Conservation (phyloP, 2,329 filamentous ascomycete species). For the Alternaria longipes region DNA sequence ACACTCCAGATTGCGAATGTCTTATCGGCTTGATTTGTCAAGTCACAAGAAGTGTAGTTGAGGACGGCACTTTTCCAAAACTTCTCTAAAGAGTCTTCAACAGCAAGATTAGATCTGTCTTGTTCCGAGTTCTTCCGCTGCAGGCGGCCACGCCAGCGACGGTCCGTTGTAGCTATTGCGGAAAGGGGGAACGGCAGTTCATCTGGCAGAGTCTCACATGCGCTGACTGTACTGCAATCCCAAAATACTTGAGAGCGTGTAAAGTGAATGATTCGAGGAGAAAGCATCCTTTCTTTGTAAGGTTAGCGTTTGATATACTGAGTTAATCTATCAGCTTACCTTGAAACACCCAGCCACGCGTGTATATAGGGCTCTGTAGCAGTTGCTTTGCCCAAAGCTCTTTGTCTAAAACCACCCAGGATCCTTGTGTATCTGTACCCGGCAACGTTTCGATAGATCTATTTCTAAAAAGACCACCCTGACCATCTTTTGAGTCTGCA, state of each 20-base stretch:
- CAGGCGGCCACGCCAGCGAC: background rate
- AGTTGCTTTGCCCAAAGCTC: conserved; percentile 18
- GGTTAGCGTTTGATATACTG: background rate
- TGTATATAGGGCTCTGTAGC: conserved; percentile 2
- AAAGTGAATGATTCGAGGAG: conserved; percentile 28
- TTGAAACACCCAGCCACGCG: conserved; percentile 24
- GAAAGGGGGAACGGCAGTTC: background rate
- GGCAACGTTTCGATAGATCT: no score
- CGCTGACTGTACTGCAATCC: conserved; percentile 26
- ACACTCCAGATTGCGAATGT: conserved; percentile 35
- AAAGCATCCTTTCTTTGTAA: conserved; percentile 24
- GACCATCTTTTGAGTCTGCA: background rate
- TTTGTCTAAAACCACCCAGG: no score
- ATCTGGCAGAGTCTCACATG: conserved; percentile 17
- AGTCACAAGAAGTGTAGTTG: conserved; percentile 31
- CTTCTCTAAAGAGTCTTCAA: background rate
- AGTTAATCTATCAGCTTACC: conserved; percentile 3
- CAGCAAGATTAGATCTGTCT: background rate
- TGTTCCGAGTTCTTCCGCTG: no score
- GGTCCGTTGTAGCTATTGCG: background rate
- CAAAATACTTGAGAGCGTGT: conserved; percentile 28
- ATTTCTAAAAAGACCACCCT: background rate
- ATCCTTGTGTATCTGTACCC: no score
- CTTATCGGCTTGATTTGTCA: conserved; percentile 34
- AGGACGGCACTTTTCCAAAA: conserved; percentile 33